Evolutionary conservation across 495 filamentous ascomycete species (phyloP), one percentile per base, ranked within the genome.

Genomic region (Peziza echinospora): DNA sequence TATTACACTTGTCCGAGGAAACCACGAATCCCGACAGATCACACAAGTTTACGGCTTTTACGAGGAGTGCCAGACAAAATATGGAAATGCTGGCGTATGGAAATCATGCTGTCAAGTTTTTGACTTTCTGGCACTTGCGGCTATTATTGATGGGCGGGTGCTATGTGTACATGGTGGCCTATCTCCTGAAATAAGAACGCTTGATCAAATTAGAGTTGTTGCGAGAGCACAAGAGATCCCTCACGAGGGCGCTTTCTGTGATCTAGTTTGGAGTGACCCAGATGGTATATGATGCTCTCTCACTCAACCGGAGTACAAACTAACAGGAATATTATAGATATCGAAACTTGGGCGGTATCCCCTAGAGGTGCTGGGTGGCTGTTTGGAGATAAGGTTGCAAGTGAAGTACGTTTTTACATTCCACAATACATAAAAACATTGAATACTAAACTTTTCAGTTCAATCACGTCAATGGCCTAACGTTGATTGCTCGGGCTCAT

Each of bases 41-140:
- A 97, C 89, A 7, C 87, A 94, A 60, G 89, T 97, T 5, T 97
- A 97, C 56, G 89, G 89, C 3, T 97, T 97, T 65, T 94, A 96
- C 67, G 89, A 96, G 56, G 89, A 97, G 58, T 97, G 89, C 63
- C 82, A 92, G 57, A 80, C 82, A 54, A 97, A 97, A 59, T 97
- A 97, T 57, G 87, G 87, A 48, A 96, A 93, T 60, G 89, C 89
- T 5, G 92, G 84, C 7, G 89, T 97, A 17, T 97, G 89, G 89
- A 97, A 97, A 64, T 82, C 86, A 0, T 97, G 89, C 65, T 97
- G 89, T 55, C 91, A 96, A 63, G 89, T 97, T 19, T 97, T 97
- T 56, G 89, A 97, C 64, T 97, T 97, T 62, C 73, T 97, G 43
- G 85, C 91, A 10, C 72, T 97, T 19, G 89, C 87, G 23, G 89